Evolutionary conservation across 768 basidiomycete genomes (phyloP).

Genomic region (Serendipita vermifera): DNA sequence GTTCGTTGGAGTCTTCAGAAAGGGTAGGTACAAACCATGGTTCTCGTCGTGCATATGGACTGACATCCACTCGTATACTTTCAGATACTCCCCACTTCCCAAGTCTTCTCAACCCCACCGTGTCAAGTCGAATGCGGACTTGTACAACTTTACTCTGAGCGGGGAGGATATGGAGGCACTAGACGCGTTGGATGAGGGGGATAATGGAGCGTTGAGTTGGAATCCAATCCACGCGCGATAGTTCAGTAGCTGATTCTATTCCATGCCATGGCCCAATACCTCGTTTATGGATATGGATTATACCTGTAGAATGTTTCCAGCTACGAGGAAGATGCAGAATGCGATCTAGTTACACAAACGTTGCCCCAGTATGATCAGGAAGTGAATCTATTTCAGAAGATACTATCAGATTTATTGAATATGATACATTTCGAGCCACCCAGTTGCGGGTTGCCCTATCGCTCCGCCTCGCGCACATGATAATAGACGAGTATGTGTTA

Average conservation of each 20-base stretch:
- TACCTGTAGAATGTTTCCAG: not conserved
- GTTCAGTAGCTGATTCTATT: not conserved
- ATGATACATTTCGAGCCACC: too few species aligned
- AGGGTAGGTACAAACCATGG: conserved; percentile 34
- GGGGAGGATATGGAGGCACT: conserved; percentile 51
- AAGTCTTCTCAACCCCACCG: conserved; percentile 62
- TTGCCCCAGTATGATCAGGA: too few species aligned
- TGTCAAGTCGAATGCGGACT: conserved; percentile 55
- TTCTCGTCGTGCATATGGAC: not conserved
- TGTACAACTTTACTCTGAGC: conserved; percentile 64
- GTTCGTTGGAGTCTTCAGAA: conserved; percentile 85
- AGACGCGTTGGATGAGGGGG: conserved; percentile 58
- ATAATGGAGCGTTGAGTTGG: conserved; percentile 66
- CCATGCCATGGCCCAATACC: not conserved
- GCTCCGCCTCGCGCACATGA: too few species aligned
- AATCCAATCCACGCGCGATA: conserved; percentile 51
- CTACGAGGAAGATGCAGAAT: not conserved
- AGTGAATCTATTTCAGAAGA: too few species aligned
- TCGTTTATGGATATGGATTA: not conserved
- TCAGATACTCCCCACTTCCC: conserved; percentile 62
- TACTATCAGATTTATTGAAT: too few species aligned
- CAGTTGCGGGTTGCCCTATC: too few species aligned
- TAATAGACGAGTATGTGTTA: too few species aligned
- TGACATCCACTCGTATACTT: not conserved
- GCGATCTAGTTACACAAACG: too few species aligned